Evolutionary conservation across 2,329 filamentous ascomycete species (phyloP).

Genomic region (Trichothecium sympodiale): DNA sequence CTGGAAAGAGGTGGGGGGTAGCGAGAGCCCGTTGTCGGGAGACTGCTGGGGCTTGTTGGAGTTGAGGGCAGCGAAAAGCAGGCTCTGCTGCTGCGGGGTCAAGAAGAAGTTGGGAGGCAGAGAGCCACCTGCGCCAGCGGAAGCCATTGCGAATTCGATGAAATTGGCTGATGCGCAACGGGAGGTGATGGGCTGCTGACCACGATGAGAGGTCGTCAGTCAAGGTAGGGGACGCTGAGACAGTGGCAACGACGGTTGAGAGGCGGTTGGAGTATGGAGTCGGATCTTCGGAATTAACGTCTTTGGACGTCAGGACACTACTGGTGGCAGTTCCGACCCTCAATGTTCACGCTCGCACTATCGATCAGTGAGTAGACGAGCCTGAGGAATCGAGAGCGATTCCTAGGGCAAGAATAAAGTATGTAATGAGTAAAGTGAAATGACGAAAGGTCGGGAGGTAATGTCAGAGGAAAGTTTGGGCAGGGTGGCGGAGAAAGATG

Average conservation of each 20-base stretch:
- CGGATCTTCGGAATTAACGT: too few species aligned
- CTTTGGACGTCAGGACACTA: too few species aligned
- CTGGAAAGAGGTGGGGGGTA: slow-evolving; percentile 38
- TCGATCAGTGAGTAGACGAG: too few species aligned
- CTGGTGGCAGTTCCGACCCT: too few species aligned
- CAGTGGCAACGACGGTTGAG: too few species aligned
- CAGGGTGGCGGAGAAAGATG: not conserved
- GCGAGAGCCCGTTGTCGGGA: slow-evolving; percentile 24
- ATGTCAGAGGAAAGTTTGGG: not conserved
- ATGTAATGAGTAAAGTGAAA: too few species aligned
- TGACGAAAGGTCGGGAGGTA: not conserved
- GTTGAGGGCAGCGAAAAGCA: slow-evolving; percentile 66
- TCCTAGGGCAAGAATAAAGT: not conserved
- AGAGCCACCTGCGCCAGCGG: slow-evolving; percentile 30
- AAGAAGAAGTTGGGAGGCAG: slow-evolving; percentile 51
- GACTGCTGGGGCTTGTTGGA: slow-evolving; percentile 44
- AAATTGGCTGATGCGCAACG: not conserved
- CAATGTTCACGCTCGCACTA: too few species aligned
- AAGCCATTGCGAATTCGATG: slow-evolving; percentile 31
- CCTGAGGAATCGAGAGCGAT: too few species aligned
- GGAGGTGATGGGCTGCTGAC: slow-evolving; percentile 1
- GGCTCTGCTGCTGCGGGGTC: slow-evolving; percentile 64
- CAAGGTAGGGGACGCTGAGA: not conserved
- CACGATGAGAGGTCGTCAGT: not conserved
- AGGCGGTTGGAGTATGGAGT: too few species aligned